A percentile compares a stretch with the other conserved stretches of the same genome.
These are phyloP conservation scores for Lactarius sanguifluus DNA, from an alignment of 768 basidiomycete species.

Conservation along the genomic window DNA sequence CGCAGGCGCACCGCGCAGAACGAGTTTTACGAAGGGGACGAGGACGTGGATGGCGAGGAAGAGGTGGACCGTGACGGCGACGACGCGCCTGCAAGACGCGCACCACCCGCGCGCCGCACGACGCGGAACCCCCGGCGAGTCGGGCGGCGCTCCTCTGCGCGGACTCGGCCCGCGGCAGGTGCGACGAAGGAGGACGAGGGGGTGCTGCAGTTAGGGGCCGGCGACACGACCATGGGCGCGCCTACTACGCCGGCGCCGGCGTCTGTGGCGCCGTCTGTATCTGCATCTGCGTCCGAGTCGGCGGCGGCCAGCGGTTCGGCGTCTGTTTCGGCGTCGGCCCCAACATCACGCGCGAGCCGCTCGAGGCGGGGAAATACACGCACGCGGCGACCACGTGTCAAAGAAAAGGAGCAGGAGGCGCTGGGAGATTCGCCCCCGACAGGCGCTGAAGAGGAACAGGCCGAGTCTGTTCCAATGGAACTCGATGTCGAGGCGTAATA, in stretches of 20 bases:
- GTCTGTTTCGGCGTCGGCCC: neutral
- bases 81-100: conserved; percentile 30
- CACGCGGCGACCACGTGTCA: conserved; percentile 15
- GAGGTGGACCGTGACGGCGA: conserved; percentile 40
- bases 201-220: conserved; percentile 39
- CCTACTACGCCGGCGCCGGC: neutral
- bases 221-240: conserved; percentile 25
- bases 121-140: conserved; percentile 31
- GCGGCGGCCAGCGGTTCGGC: neutral
- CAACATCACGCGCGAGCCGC: conserved; percentile 12
- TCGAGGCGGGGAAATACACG: conserved; percentile 13
- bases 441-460: conserved; percentile 9
- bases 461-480: conserved; percentile 40
- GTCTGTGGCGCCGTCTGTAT: neutral
- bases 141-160: neutral
- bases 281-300: neutral
- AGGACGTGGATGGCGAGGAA: conserved; percentile 49
- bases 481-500: conserved; percentile 38
- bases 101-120: conserved; percentile 34
- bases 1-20: conserved; percentile 51
- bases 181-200: conserved; percentile 34
- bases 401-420: conserved; percentile 18
- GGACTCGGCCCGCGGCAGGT: conserved; percentile 20
- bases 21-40: conserved; percentile 73
- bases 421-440: conserved; percentile 23